Base-by-base conservation (phyloP, 192 early-diverging fungal species). In the Geranomyces michiganensis region DNA sequence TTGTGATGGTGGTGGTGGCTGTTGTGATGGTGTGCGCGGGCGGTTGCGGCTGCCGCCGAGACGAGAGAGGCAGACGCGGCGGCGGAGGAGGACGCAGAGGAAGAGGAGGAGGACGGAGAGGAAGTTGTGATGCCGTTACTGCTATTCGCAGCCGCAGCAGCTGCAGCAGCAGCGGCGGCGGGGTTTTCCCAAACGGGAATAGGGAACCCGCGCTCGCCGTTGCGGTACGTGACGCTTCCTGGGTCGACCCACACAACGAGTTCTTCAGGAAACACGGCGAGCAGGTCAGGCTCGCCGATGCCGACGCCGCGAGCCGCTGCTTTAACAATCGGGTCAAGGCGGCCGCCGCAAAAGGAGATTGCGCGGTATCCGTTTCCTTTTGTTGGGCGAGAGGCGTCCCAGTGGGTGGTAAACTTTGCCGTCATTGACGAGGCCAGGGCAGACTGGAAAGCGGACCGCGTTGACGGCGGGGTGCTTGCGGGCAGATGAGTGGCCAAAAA, bases 311-410 rank as follows among this genome's bases (percentile, higher is more conserved):
- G 27, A 19, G 67, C 76, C 6, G 76, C 88, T 74, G 68, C 67
- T 44, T 82, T 72, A 12, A 94, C 65, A 22, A 84, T 68, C 17
- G 82, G 69, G 77, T 94, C 92, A 19, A 91, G 79, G 41, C 80
- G 72, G 30, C 85, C 85, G 60, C 82, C 85, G 78, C 89, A 91
- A 69, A 87, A 89, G 45, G 89, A 86, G 67, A 94, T 82, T 24
- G 91, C 87, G 78, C 92, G 81, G 81, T 90, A 94, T 26, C 80
- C 92, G 74, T 90, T 92, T 60, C 92, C 92, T 21, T 70, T 74
- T 48, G 73, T 75, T 17, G 92, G 90, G 41, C 81, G 77, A 46
- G 86, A 76, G 6, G 83, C 53, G 61, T 93, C 83, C 92, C 92
- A 93, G 66, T 93, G 92, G 44, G 87, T 83, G 49, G 68, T 65